Evolutionary conservation across 139 green algal species (phyloP).

Genomic region (Ostreobium quekettii): DNA sequence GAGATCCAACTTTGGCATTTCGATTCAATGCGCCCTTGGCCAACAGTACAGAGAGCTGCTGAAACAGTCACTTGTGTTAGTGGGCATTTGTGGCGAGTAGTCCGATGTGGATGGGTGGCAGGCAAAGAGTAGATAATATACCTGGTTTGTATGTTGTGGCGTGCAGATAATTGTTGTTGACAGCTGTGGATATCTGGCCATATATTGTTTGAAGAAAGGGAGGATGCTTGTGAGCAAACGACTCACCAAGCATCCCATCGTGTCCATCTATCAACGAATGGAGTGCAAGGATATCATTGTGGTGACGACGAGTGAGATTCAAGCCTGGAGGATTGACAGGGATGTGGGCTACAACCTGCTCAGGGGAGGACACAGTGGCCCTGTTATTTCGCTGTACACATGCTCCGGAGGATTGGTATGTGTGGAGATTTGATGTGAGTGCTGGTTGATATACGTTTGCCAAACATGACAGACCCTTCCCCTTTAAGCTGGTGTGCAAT

Average conservation of each 20-base stretch:
- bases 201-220: constrained; percentile 25
- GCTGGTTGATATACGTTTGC: too few species aligned
- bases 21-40: too few species aligned
- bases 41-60: too few species aligned
- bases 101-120: not conserved
- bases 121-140: not conserved
- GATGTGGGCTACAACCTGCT: constrained; percentile 53
- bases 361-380: constrained; percentile 40
- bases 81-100: too few species aligned
- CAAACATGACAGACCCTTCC: too few species aligned
- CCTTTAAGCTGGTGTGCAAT: too few species aligned
- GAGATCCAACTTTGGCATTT: too few species aligned
- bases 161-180: constrained; percentile 36
- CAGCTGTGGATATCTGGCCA: constrained; percentile 26
- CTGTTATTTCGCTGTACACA: constrained; percentile 40
- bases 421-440: not conserved
- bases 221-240: constrained; percentile 34
- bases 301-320: not conserved
- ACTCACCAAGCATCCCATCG: constrained; percentile 14
- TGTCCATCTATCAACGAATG: constrained; percentile 12
- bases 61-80: too few species aligned
- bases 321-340: constrained; percentile 32
- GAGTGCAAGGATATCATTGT: constrained; percentile 1
- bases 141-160: not conserved
- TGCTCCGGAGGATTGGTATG: constrained; percentile 42